phyloP scores from a whole-genome alignment of 2,329 filamentous ascomycete species.

The Colletotrichum sp. region DNA sequence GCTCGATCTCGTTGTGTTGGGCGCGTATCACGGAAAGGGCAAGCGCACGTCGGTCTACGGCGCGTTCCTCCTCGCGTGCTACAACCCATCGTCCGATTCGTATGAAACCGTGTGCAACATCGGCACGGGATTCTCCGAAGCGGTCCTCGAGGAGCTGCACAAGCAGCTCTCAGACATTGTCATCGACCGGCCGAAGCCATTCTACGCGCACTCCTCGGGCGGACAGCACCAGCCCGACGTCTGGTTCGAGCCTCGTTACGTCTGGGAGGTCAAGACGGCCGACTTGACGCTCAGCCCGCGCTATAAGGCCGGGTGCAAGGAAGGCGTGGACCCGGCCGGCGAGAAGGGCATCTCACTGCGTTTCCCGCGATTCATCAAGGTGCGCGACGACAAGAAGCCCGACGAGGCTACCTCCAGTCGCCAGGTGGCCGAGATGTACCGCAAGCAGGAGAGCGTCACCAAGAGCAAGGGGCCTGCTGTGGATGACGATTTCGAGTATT shows the following conservation, averaged over 20 bases:
- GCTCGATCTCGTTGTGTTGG: constrained; percentile 92
- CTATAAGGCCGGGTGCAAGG: constrained; percentile 88
- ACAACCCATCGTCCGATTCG: constrained; percentile 78
- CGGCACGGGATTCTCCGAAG: constrained; percentile 94
- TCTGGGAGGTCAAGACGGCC: constrained; percentile 98
- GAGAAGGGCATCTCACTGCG: constrained; percentile 85
- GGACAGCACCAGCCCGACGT: constrained; percentile 96
- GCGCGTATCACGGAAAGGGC: constrained; percentile 91
- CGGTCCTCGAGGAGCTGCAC: constrained; percentile 88
- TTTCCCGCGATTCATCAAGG: constrained; percentile 91
- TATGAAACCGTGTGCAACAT: constrained; percentile 99
- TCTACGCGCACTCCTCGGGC: constrained; percentile 85
- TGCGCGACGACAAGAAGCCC: constrained; percentile 93
- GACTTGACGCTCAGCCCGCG: constrained; percentile 91
- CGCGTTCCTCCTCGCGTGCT: constrained; percentile 93
- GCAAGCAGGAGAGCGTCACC: constrained; percentile 87
- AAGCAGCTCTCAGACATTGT: constrained; percentile 74
- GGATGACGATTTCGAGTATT: constrained; percentile 99
- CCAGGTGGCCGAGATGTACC: constrained; percentile 96
- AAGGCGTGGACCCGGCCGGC: constrained; percentile 74
- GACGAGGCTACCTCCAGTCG: constrained; percentile 85
- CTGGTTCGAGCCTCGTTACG: constrained; percentile 93
- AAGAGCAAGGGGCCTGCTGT: constrained; percentile 87
- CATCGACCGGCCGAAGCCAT: constrained; percentile 92
- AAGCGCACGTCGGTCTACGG: constrained; percentile 97